Base-by-base conservation (phyloP, 805 yeast genomes). In the Debaryomyces prosopidis region DNA sequence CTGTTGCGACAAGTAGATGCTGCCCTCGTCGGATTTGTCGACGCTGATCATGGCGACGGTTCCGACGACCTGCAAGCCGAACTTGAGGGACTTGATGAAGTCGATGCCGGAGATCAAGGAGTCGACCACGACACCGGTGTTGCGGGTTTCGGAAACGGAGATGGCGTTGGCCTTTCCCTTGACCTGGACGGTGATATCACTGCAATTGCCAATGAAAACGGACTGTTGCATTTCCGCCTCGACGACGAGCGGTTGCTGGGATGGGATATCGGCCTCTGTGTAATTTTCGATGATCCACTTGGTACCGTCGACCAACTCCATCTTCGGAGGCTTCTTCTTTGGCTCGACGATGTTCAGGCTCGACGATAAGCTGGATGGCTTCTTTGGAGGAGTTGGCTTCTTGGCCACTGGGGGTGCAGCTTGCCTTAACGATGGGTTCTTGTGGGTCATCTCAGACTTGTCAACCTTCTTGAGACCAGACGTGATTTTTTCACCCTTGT, bases 91-190 rank as follows among this genome's bases (percentile, higher is more conserved):
- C 68, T 90, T 90, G 66, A 92, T 88, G 45, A 92, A 73, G 52
- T 92, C 98, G 44, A 92, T 75, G 36, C 96, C 94, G 5, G 96
- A 83, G 40, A 94, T 87, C 57, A 89, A 80, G 23, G 87, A 79
- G 49, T 94, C 98, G 31, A 90, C 77, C 27, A 94, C 85, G 23
- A 94, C 71, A 8, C 90, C 96, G 28, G 84, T 78, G 49, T 82
- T 82, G 27, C 71, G 71, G 57, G 95, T 82, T 46, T 85, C 85
- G 50, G 85, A 84, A 50, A 94, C 59, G 2, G 96, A 80, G 44
- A 94, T 80, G 1, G 97, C 94, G 58, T 89, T 91, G 41, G 89
- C 91, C 64, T 94, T 94, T 47, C 98, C 99, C 64, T 82, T 84
- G 59, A 94, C 74, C 63, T 88, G 94, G 48, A 94, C 68, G 10